A percentile compares a stretch with the other conserved stretches of the same genome.
phyloP scores from a whole-genome alignment of 2,329 filamentous ascomycete species.

The Pseudogymnoascus verrucosus region DNA sequence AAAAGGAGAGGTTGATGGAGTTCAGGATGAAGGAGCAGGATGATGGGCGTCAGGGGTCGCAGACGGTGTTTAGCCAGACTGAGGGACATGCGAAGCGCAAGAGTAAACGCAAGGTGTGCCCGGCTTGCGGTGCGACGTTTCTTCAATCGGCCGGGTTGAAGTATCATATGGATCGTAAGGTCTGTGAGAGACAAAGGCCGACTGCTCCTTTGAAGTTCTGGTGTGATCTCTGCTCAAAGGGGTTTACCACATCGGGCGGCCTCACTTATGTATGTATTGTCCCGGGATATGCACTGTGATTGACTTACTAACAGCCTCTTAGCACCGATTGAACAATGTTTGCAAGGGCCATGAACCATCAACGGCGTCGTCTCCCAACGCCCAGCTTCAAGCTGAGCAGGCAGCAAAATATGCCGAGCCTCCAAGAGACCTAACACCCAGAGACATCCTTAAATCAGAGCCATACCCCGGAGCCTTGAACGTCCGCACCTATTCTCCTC shows the following conservation, averaged over 20 bases:
- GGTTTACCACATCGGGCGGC: background rate
- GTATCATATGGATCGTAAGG: constrained; percentile 4
- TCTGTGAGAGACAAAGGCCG: background rate
- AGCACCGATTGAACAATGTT: constrained; percentile 3
- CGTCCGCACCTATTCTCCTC: background rate
- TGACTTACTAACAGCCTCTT: background rate
- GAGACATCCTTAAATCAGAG: background rate
- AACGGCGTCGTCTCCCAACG: background rate
- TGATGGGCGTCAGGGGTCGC: background rate
- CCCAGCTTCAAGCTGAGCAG: background rate
- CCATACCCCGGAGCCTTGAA: background rate
- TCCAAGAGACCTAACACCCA: background rate
- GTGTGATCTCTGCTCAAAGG: background rate
- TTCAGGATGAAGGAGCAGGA: background rate
- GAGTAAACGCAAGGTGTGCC: background rate
- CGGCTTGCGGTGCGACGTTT: background rate
- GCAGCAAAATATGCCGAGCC: background rate
- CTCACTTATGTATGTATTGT: background rate
- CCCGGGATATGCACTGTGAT: background rate
- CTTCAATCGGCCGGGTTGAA: background rate
- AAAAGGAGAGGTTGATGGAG: background rate
- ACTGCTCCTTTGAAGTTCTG: background rate
- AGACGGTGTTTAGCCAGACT: background rate
- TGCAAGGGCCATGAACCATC: background rate
- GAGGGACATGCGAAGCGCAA: background rate